phyloP scores from a whole-genome alignment of 352 stramenopile genomes.

The Phytopythium ostracodes region DNA sequence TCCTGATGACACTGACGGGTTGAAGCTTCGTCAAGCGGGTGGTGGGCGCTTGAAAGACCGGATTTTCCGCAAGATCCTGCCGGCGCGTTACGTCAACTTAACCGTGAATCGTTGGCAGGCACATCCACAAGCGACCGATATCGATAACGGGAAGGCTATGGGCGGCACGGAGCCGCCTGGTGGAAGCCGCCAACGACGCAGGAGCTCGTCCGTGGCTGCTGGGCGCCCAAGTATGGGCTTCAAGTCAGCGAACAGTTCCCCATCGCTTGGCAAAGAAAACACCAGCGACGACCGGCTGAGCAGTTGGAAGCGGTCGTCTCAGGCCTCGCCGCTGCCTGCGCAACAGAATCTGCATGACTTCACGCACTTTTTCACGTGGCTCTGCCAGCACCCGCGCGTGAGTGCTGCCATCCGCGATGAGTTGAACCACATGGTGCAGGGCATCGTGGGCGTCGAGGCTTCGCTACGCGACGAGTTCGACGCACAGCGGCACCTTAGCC shows the following conservation, averaged over 20 bases:
- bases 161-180: too few relatives aligned
- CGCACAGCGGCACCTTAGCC: slow-evolving; percentile 30
- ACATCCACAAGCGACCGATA: neutral
- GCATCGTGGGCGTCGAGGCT: slow-evolving; percentile 49
- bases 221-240: neutral
- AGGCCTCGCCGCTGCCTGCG: neutral
- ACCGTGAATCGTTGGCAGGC: slow-evolving; percentile 4
- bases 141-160: neutral
- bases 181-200: neutral
- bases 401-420: slow-evolving; percentile 55
- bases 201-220: neutral
- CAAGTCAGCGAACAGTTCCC: neutral
- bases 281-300: neutral
- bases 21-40: neutral
- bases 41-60: neutral
- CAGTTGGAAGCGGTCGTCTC: neutral
- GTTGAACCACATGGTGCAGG: slow-evolving; percentile 70
- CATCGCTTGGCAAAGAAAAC: neutral
- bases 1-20: neutral
- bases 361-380: slow-evolving; percentile 37
- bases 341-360: slow-evolving; percentile 42
- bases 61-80: slow-evolving; percentile 5
- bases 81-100: neutral
- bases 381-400: slow-evolving; percentile 34
- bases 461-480: slow-evolving; percentile 47